Base-by-base conservation (phyloP, 257 asterid genomes). In the Solanum chaucha region DNA sequence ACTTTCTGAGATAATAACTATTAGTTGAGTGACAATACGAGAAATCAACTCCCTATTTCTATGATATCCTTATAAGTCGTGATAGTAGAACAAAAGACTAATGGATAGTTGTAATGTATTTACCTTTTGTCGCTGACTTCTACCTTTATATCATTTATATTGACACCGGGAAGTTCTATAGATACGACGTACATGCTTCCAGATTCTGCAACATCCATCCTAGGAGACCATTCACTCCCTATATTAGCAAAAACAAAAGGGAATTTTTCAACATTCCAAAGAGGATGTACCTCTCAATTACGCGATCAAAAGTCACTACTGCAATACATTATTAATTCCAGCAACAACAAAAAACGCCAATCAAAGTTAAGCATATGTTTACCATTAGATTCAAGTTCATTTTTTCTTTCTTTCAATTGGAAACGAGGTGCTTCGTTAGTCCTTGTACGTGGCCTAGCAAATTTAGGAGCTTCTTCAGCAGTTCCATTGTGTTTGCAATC, bases 161-260 rank as follows among this genome's bases (percentile, higher is more conserved):
- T 87, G 86, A 92, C 96, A 58, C 99, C 98, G 1, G 99, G 98
- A 86, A 96, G 92, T 91, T 96, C 99, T 87, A 94, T 65, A 4
- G 93, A 91, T 88, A 95, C 88, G 44, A 90, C 59, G 85, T 92
- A 95, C 87, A 35, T 89, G 85, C 40, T 61, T 87, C 97, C 93
- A 55, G 97, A 92, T 91, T 95, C 99, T 73, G 89, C 93, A 82
- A 94, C 92, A 82, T 95, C 95, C 97, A 94, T 93, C 90, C 89
- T 95, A 28, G 98, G 99, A 30, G 92, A 89, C 96, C 94, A 92
- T 85, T 89, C 98, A 80, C 68, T 48, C 55, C 85, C 85, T 80
- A 5, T 19, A 17, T 80, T 80, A 80, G 68, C 65, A 46, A 80
- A 26, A 58, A 19, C 55, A 65, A 26, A 41, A 20, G 40, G n/a